These are phyloP conservation scores for Tetratostichococcus sp. DNA, from an alignment of 139 green algal genomes.

Conservation along the genomic window DNA sequence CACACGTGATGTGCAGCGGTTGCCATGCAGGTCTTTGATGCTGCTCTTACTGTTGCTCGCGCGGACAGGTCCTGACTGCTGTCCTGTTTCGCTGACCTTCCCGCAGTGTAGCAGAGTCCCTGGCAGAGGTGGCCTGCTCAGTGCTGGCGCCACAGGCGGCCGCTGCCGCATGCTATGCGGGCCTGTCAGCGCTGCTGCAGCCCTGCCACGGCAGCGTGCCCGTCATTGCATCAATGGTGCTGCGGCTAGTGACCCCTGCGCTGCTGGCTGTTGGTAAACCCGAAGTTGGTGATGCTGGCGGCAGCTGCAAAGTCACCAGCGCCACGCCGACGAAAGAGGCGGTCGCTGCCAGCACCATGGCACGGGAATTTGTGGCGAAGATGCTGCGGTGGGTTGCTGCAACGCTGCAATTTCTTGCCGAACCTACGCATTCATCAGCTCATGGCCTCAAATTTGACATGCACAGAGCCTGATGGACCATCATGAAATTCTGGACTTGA, in stretches of 20 bases:
- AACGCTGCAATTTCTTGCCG: not conserved
- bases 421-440: too few species aligned
- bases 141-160: conserved; percentile 7
- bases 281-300: not conserved
- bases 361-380: conserved; percentile 25
- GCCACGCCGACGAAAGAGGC: not conserved
- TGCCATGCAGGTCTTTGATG: too few species aligned
- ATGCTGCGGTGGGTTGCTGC: conserved; percentile 25
- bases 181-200: conserved; percentile 37
- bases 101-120: conserved; percentile 19
- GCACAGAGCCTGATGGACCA: too few species aligned
- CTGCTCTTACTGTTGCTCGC: too few species aligned
- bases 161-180: conserved; percentile 20
- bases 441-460: too few species aligned
- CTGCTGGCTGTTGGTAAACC: conserved; percentile 17
- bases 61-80: too few species aligned
- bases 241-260: conserved; percentile 36
- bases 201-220: conserved; percentile 33
- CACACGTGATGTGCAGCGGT: too few species aligned
- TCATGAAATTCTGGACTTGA: too few species aligned
- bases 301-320: conserved; percentile 3
- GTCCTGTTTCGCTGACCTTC: too few species aligned
- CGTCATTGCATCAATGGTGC: conserved; percentile 29
- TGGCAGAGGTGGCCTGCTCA: conserved; percentile 3
- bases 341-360: conserved; percentile 14